Conservation (phyloP, 2,329 filamentous ascomycete species). For the Fusarium sp. region DNA sequence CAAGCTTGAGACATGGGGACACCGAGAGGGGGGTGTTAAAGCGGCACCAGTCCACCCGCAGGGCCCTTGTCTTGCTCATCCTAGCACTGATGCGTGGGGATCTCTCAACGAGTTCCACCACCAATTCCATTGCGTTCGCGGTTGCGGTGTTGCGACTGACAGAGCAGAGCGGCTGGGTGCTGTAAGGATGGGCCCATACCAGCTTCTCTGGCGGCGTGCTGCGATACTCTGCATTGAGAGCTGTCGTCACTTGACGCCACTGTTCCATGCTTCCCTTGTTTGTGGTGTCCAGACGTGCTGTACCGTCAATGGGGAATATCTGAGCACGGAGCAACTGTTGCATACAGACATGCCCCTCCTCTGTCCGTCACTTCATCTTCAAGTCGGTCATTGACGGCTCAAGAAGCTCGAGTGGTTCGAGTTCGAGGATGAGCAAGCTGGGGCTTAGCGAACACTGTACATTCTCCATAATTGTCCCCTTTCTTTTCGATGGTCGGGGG, state of each 20-base stretch:
- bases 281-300: neutral
- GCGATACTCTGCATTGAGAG: slow-evolving; percentile 15
- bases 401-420: slow-evolving; percentile 25
- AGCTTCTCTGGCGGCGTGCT: slow-evolving; percentile 12
- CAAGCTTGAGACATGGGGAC: slow-evolving; percentile 23
- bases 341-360: neutral
- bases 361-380: neutral
- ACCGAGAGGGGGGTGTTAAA: slow-evolving; percentile 8
- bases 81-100: slow-evolving; percentile 9
- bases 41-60: slow-evolving; percentile 18
- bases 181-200: slow-evolving; percentile 31
- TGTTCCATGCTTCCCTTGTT: slow-evolving; percentile 22
- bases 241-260: slow-evolving; percentile 24
- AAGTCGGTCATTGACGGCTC: slow-evolving; percentile 19
- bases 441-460: slow-evolving; percentile 14
- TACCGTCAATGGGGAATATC: slow-evolving; percentile 14
- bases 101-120: slow-evolving; percentile 43
- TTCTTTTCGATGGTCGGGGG: slow-evolving; percentile 18
- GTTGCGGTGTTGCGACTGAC: slow-evolving; percentile 6
- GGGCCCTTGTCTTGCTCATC: slow-evolving; percentile 21
- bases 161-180: slow-evolving; percentile 5
- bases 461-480: slow-evolving; percentile 21
- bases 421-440: slow-evolving; percentile 1
- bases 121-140: slow-evolving; percentile 6
- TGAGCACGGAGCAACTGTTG: slow-evolving; percentile 16